Evolutionary conservation across 2,329 filamentous ascomycete species (phyloP).

Genomic region (Ascochyta lentis): DNA sequence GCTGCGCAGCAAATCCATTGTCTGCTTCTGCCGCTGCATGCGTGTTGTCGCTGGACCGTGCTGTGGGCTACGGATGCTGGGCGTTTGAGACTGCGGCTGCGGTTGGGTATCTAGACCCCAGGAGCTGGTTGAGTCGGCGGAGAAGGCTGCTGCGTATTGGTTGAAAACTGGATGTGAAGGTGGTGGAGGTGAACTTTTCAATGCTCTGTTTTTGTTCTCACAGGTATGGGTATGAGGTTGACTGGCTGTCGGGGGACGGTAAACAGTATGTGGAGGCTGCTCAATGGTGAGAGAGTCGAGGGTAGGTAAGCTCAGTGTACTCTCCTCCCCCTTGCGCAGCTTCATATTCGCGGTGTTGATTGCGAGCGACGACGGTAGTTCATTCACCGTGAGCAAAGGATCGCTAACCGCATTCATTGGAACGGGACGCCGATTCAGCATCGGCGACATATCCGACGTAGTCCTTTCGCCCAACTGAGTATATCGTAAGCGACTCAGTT

Average conservation of each 20-base stretch:
- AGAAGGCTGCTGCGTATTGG: not conserved
- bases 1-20: constrained; percentile 23
- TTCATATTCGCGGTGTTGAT: not conserved
- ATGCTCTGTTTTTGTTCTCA: not conserved
- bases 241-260: not conserved
- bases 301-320: not conserved
- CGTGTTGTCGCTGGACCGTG: not conserved
- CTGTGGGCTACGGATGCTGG: not conserved
- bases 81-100: not conserved
- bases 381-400: not conserved
- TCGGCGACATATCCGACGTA: not conserved
- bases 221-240: not conserved
- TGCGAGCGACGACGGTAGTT: not conserved
- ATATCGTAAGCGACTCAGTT: no score
- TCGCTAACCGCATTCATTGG: constrained; percentile 13
- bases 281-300: not conserved
- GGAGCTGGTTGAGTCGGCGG: not conserved
- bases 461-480: not conserved
- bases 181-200: not conserved
- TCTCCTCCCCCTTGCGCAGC: not conserved
- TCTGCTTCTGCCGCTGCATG: constrained; percentile 25
- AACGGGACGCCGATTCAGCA: constrained; percentile 10
- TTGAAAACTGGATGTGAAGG: no score
- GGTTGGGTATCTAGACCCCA: not conserved
- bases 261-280: not conserved